Conservation (phyloP, 768 basidiomycete species). For the Phanerodontia chrysosporium region DNA sequence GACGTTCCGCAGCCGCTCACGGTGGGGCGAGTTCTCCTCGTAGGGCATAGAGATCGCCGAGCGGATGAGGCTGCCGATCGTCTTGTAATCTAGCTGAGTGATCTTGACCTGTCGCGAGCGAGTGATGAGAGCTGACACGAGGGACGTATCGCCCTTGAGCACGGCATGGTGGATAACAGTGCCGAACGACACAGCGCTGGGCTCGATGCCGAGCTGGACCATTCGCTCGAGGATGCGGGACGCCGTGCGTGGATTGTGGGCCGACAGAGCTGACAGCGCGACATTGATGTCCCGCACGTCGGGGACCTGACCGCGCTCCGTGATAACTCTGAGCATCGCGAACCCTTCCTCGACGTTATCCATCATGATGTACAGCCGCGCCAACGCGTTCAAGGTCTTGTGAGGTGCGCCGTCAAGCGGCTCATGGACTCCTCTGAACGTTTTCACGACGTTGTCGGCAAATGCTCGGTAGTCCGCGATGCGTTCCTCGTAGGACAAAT, state of each 20-base stretch:
- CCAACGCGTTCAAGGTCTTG: constrained; percentile 52
- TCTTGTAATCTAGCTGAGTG: constrained; percentile 40
- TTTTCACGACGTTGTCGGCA: constrained; percentile 39
- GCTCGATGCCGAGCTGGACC: constrained; percentile 41
- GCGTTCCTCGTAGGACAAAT: constrained; percentile 20
- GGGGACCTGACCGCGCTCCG: constrained; percentile 47
- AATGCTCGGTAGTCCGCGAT: constrained; percentile 31
- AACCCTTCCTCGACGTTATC: constrained; percentile 46
- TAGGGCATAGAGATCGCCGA: constrained; percentile 27
- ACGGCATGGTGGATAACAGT: constrained; percentile 61
- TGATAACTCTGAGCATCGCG: constrained; percentile 40
- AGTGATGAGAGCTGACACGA: constrained; percentile 41
- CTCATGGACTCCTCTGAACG: constrained; percentile 39
- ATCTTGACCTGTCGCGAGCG: constrained; percentile 34
- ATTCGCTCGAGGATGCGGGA: constrained; percentile 47
- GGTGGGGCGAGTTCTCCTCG: constrained; percentile 9
- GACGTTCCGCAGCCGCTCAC: constrained; percentile 36
- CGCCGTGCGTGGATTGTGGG: constrained; percentile 43
- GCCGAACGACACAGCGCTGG: constrained; percentile 53
- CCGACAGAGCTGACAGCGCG: constrained; percentile 49
- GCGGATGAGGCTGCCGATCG: constrained; percentile 45
- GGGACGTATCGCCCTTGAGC: constrained; percentile 35
- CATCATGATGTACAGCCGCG: constrained; percentile 57
- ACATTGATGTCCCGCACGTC: constrained; percentile 67
- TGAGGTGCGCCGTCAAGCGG: constrained; percentile 48